These are phyloP conservation scores for Solanum piurae DNA, from an alignment of 257 asterid species.

Conservation along the genomic window DNA sequence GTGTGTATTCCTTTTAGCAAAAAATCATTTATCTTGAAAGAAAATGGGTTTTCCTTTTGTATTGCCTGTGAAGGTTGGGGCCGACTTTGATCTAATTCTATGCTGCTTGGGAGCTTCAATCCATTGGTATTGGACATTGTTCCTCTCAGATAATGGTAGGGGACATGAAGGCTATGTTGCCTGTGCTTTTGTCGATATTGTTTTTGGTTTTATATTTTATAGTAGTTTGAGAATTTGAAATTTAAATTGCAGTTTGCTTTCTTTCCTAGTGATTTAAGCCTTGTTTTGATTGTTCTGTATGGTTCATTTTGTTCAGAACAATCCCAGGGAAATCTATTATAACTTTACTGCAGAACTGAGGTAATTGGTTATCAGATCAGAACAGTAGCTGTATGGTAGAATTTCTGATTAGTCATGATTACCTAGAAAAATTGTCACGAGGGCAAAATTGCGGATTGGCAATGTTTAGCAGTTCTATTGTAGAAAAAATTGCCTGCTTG, in stretches of 20 bases:
- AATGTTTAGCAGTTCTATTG: background rate
- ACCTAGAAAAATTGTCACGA: background rate
- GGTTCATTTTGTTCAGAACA: slow-evolving; percentile 6
- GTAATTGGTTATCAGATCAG: slow-evolving; percentile 3
- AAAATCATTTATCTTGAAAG: slow-evolving; percentile 50
- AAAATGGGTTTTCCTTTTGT: slow-evolving; percentile 66
- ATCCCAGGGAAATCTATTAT: slow-evolving; percentile 1
- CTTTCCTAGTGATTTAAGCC: background rate
- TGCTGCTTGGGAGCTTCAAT: slow-evolving; percentile 92
- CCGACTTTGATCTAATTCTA: slow-evolving; percentile 77
- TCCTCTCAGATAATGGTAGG: slow-evolving; percentile 82
- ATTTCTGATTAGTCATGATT: background rate
- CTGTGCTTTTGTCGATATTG: slow-evolving; percentile 13
- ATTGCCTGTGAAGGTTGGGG: slow-evolving; percentile 88
- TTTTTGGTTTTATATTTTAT: slow-evolving; percentile 7
- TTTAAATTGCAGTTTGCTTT: background rate
- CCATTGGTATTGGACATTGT: slow-evolving; percentile 73
- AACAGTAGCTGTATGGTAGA: background rate
- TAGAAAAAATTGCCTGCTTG: background rate
- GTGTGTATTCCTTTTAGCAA: slow-evolving; percentile 24
- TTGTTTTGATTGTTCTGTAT: slow-evolving; percentile 2
- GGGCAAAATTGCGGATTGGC: background rate
- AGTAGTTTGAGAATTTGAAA: background rate
- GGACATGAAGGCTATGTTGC: slow-evolving; percentile 39
- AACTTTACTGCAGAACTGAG: slow-evolving; percentile 4